Base-by-base conservation (phyloP, 495 filamentous ascomycete genomes). In the Beverwykella pulmonaria region DNA sequence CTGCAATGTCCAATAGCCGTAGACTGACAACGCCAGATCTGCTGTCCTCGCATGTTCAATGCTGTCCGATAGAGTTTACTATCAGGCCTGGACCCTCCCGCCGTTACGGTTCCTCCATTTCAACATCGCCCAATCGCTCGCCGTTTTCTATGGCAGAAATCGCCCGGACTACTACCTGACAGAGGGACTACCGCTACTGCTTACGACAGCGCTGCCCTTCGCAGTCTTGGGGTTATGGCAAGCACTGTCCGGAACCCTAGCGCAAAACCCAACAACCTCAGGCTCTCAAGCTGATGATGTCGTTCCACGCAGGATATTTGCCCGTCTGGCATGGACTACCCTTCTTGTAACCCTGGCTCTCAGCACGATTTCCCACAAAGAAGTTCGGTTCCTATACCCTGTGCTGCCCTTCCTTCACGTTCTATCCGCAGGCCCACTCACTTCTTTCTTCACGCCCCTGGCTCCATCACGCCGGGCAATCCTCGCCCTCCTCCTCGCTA, bases 371-470 rank as follows among this genome's bases (percentile, higher is more conserved):
- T 86, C 93, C 26, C 94, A 98, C 79, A 98, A 98, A 77, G 94
- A 98, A 84, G 90, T 97, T 65, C 92, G 94, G 68, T 98, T 98
- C 79, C 90, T 98, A 67, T 97, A 96, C 73, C 95, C 94, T 5
- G 84, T 98, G 41, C 82, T 98, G 0, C 94, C 94, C 4, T 81
- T 88, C 19, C 82, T 98, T 15, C 92, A 96, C 74, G 80, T 95
- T 66, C 81, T 98, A 48, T 83, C 89, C 5, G 90, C 92, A 0
- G 82, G 85, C 1, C 83, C 87, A 20, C 76, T 91, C 22, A 79
- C 84, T 2, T 78, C 81, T 26, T 93, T 89, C 78, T 92, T 92
- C 71, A 12, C 52, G 6, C 41, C 61, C 7, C 50, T 71, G n/a
- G 39, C 74, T 3, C 22, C 55, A 20, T 59, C 72, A 20, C 58